A percentile compares a stretch with the other conserved stretches of the same genome.
Conservation (phyloP, 352 stramenopile genomes). For the Phytophthora aleatoria region DNA sequence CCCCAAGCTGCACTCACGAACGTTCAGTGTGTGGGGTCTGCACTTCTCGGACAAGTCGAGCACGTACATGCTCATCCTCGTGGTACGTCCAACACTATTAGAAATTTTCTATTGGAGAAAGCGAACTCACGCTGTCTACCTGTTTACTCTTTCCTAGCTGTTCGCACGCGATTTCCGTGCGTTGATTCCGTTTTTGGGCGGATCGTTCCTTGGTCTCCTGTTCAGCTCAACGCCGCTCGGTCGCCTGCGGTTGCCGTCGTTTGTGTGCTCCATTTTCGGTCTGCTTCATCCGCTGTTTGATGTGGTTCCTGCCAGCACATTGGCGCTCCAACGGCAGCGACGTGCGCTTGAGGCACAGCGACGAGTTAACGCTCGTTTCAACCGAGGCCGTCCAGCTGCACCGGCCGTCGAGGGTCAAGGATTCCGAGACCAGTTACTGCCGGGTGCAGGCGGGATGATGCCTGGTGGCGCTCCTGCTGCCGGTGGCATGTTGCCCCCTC, state of each 20-base stretch:
- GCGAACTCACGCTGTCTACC: slow-evolving; percentile 1
- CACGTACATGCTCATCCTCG: slow-evolving; percentile 54
- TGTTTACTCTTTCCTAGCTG: slow-evolving; percentile 44
- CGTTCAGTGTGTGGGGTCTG: slow-evolving; percentile 46
- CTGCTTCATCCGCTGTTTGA: slow-evolving; percentile 82
- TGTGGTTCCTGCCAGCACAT: slow-evolving; percentile 68
- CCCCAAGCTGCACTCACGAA: slow-evolving; percentile 70
- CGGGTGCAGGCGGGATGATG: slow-evolving; percentile 54
- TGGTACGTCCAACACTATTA: slow-evolving; percentile 47
- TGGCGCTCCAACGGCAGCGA: slow-evolving; percentile 74
- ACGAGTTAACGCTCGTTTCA: slow-evolving; percentile 58
- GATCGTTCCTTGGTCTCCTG: slow-evolving; percentile 62
- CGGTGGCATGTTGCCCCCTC: slow-evolving; percentile 55
- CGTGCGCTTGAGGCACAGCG: slow-evolving; percentile 74
- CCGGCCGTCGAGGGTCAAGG: slow-evolving; percentile 52
- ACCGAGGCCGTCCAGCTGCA: slow-evolving; percentile 34
- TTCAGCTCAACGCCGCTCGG: slow-evolving; percentile 75
- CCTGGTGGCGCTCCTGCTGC: slow-evolving; percentile 25
- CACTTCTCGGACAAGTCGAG: slow-evolving; percentile 84
- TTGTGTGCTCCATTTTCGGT: slow-evolving; percentile 66
- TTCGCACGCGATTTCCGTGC: slow-evolving; percentile 58
- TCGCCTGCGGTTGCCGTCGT: slow-evolving; percentile 73
- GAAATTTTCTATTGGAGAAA: neutral
- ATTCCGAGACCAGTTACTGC: slow-evolving; percentile 83
- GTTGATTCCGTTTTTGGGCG: slow-evolving; percentile 64